Percentiles rank a stretch among this genome's conserved stretches.
Evolutionary conservation across 2,329 filamentous ascomycete species (phyloP).

Genomic region (Cytospora mali): DNA sequence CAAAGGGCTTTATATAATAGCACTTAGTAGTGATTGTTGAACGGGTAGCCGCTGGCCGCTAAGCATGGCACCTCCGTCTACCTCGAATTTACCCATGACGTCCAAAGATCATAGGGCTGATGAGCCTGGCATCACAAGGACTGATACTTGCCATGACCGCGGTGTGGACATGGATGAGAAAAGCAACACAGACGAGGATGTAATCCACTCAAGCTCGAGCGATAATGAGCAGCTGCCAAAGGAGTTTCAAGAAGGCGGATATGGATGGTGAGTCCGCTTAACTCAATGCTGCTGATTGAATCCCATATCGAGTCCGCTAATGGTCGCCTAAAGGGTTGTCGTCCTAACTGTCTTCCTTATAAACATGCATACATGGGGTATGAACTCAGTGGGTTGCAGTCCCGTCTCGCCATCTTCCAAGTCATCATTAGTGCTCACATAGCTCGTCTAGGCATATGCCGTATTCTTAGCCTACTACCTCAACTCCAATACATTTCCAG

Average conservation of each 20-base stretch:
- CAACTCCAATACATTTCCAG: slow-evolving; percentile 61
- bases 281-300: neutral
- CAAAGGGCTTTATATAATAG: neutral
- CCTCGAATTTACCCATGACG: neutral
- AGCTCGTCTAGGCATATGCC: slow-evolving; percentile 28
- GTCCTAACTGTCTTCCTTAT: slow-evolving; percentile 57
- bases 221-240: slow-evolving; percentile 30
- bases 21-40: neutral
- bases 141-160: slow-evolving; percentile 1
- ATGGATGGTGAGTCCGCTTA: slow-evolving; percentile 53
- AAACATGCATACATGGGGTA: slow-evolving; percentile 74
- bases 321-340: slow-evolving; percentile 47
- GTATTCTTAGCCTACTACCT: slow-evolving; percentile 62
- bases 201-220: slow-evolving; percentile 31
- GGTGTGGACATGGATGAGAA: slow-evolving; percentile 11
- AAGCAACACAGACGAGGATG: slow-evolving; percentile 14
- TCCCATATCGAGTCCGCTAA: slow-evolving; percentile 4
- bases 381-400: slow-evolving; percentile 59
- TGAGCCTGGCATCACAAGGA: slow-evolving; percentile 7
- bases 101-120: neutral
- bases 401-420: neutral
- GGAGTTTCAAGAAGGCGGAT: slow-evolving; percentile 57
- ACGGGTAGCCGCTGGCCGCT: neutral
- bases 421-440: slow-evolving; percentile 14
- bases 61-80: neutral